A percentile compares a stretch with the other conserved stretches of the same genome.
Conservation (phyloP, 225 moss, liverwort and hornwort species). For the Lunularia cruciata region DNA sequence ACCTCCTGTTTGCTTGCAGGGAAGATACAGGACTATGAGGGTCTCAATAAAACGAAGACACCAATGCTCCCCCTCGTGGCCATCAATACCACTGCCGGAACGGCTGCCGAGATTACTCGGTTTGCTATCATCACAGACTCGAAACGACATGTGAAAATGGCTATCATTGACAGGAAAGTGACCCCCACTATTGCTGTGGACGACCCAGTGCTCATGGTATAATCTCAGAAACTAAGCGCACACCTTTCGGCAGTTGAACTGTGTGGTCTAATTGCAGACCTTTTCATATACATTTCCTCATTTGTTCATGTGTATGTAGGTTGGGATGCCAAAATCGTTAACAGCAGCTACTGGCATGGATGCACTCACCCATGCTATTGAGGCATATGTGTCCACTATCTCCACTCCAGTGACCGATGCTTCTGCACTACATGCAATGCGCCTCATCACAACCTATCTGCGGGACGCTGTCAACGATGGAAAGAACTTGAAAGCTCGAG, state of each 20-base stretch:
- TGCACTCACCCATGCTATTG: slow-evolving; percentile 21
- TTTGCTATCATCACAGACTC: slow-evolving; percentile 24
- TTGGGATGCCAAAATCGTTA: slow-evolving; percentile 23
- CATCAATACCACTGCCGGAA: neutral
- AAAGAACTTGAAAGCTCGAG: slow-evolving; percentile 12
- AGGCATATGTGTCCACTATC: slow-evolving; percentile 21
- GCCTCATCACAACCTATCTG: slow-evolving; percentile 12
- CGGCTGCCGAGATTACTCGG: slow-evolving; percentile 5
- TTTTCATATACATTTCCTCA: neutral
- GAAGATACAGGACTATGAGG: slow-evolving; percentile 19
- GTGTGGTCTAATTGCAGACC: neutral
- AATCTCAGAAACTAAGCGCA: too few species aligned
- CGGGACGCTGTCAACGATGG: slow-evolving; percentile 13
- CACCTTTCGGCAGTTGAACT: neutral
- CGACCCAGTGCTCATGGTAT: slow-evolving; percentile 21
- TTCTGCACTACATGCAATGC: slow-evolving; percentile 22
- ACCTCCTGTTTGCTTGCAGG: slow-evolving; percentile 6
- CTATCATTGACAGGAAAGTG: slow-evolving; percentile 24
- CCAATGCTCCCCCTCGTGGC: slow-evolving; percentile 18
- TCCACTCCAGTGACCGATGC: slow-evolving; percentile 24
- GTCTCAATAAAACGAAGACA: slow-evolving; percentile 9
- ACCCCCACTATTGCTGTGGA: slow-evolving; percentile 23
- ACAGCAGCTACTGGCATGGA: slow-evolving; percentile 27
- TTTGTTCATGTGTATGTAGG: neutral
- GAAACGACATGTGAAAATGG: slow-evolving; percentile 14